A percentile compares a stretch with the other conserved stretches of the same genome.
These are phyloP conservation scores for Durio zibethinus DNA, from an alignment of 345 rosid genomes.

Conservation along the genomic window DNA sequence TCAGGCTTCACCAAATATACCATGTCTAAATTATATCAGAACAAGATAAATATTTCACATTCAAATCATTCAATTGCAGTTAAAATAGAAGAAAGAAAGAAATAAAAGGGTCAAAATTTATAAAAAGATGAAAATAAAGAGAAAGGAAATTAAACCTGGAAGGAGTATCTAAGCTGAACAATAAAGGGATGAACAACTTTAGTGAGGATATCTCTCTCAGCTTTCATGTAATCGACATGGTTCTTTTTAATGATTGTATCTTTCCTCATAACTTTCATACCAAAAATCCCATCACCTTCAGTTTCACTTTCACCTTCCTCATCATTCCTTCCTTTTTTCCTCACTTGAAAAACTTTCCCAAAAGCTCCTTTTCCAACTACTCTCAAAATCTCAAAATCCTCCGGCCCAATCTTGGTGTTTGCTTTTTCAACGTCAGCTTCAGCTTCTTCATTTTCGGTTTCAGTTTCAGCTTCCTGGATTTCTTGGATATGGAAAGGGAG, in stretches of 20 bases:
- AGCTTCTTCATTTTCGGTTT: slow-evolving; percentile 14
- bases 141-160: slow-evolving; percentile 41
- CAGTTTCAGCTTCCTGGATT: slow-evolving; percentile 33
- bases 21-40: not conserved
- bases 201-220: slow-evolving; percentile 71
- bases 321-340: slow-evolving; percentile 28
- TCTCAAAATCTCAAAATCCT: slow-evolving; percentile 64
- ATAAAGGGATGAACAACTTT: slow-evolving; percentile 66
- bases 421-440: not conserved
- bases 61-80: not conserved
- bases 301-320: not conserved
- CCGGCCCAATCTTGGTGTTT: slow-evolving; percentile 39
- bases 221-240: slow-evolving; percentile 74
- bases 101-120: no score
- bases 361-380: slow-evolving; percentile 68
- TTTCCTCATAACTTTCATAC: slow-evolving; percentile 80
- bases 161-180: slow-evolving; percentile 72
- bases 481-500: slow-evolving; percentile 45
- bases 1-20: not conserved
- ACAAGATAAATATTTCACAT: not conserved
- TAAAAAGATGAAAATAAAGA: not conserved
- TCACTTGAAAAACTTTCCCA: slow-evolving; percentile 69
- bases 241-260: slow-evolving; percentile 60
- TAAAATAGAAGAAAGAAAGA: not conserved
- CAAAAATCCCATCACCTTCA: slow-evolving; percentile 55